Percentiles rank a stretch among this genome's conserved stretches.
phyloP scores from a whole-genome alignment of 257 asterid genomes.

The Scutellaria minor region DNA sequence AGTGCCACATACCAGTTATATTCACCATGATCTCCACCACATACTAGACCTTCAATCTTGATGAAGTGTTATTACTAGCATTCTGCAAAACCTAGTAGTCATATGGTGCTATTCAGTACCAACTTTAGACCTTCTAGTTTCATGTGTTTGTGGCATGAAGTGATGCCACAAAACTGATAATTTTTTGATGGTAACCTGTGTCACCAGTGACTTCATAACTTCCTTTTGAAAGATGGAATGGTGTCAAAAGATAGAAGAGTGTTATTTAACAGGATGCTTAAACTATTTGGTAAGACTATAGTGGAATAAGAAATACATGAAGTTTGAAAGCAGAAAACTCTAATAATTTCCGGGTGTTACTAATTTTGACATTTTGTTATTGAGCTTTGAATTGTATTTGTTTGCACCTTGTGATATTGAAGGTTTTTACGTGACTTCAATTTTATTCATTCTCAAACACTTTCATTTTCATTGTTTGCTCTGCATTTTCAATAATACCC shows the following conservation, averaged over 20 bases:
- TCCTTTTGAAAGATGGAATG: neutral
- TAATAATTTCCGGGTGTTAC: neutral
- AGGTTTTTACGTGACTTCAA: neutral
- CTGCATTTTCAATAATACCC: neutral
- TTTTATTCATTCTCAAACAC: neutral
- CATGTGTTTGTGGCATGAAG: constrained; percentile 5
- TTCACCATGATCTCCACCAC: neutral
- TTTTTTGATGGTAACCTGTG: neutral
- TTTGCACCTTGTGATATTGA: constrained; percentile 6
- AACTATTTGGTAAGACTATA: neutral
- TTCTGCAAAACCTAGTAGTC: constrained; percentile 15
- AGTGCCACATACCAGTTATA: too few relatives aligned
- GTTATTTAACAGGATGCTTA: neutral
- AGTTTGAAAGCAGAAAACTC: constrained; percentile 14
- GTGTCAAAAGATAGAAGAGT: neutral
- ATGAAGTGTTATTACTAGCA: neutral
- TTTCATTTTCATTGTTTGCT: constrained; percentile 8
- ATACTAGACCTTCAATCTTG: neutral
- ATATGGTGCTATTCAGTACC: neutral
- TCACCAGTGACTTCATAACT: constrained; percentile 5
- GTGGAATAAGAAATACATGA: neutral
- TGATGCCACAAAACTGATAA: neutral
- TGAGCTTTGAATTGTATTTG: constrained; percentile 11
- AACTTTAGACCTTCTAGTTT: neutral
- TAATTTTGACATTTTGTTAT: neutral